These are phyloP conservation scores for Linum tenue DNA, from an alignment of 345 rosid genomes.

Conservation along the genomic window DNA sequence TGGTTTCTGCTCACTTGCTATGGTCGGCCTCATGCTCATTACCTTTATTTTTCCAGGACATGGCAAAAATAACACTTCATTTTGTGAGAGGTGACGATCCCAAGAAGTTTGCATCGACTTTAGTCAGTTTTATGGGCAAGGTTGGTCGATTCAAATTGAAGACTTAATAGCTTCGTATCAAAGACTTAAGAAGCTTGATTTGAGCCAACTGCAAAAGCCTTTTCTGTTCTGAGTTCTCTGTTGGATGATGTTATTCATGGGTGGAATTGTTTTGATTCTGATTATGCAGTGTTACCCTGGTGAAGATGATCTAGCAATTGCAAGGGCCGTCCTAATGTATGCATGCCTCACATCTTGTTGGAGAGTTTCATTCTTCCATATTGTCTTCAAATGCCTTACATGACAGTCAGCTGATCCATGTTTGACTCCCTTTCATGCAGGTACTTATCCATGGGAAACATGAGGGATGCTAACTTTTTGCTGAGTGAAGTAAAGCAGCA, in stretches of 20 bases:
- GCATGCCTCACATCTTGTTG: conserved; percentile 13
- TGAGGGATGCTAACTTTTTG: conserved; percentile 66
- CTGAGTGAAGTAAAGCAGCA: conserved; percentile 71
- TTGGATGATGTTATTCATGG: conserved; percentile 3
- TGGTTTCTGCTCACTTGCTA: neutral
- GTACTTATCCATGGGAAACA: conserved; percentile 75
- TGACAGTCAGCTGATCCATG: neutral
- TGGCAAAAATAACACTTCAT: conserved; percentile 70
- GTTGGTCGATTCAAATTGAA: conserved; percentile 29
- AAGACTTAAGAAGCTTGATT: neutral
- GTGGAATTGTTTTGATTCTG: conserved; percentile 12
- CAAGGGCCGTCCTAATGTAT: conserved; percentile 71
- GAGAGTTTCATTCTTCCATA: neutral
- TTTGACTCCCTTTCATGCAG: conserved; percentile 27
- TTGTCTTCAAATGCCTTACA: neutral
- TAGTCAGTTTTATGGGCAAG: conserved; percentile 82
- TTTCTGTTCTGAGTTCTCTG: neutral
- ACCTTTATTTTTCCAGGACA: conserved; percentile 58
- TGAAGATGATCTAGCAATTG: conserved; percentile 92
- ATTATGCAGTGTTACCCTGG: conserved; percentile 89
- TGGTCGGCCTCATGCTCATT: neutral
- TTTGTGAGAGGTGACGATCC: conserved; percentile 76
- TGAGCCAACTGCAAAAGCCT: neutral
- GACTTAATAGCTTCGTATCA: too few relatives aligned
- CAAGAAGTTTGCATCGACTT: conserved; percentile 59